Conservation (phyloP, 352 stramenopile species). For the Phytophthora cajani region DNA sequence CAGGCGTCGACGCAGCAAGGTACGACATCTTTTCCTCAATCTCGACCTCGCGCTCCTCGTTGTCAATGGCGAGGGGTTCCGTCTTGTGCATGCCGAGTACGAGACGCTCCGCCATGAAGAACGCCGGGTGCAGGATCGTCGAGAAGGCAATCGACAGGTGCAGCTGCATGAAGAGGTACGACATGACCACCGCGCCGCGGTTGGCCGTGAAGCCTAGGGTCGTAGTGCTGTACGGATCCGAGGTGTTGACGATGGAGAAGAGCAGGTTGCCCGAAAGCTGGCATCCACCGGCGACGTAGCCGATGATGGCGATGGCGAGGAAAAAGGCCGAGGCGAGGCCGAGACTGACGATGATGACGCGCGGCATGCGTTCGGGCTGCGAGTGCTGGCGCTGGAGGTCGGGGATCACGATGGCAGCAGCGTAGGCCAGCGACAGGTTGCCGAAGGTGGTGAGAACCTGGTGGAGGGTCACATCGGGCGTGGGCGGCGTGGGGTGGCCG, state of each 20-base stretch:
- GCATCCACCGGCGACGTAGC: conserved; percentile 46
- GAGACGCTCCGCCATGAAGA: conserved; percentile 51
- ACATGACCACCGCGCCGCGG: conserved; percentile 45
- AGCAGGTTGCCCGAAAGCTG: conserved; percentile 63
- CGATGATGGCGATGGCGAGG: conserved; percentile 40
- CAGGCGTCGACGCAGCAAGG: conserved; percentile 14
- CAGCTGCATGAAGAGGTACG: conserved; percentile 59
- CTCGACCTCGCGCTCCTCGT: conserved; percentile 21
- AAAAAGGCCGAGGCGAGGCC: conserved; percentile 51
- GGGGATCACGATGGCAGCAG: conserved; percentile 51
- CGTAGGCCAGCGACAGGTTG: conserved; percentile 59
- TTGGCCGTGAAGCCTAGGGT: conserved; percentile 47
- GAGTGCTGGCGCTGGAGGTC: conserved; percentile 52
- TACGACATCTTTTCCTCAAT: conserved; percentile 36
- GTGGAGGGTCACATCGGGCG: conserved; percentile 46
- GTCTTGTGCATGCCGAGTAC: conserved; percentile 53
- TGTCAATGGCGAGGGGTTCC: conserved; percentile 11
- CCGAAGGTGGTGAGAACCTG: conserved; percentile 54
- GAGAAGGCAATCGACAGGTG: conserved; percentile 62
- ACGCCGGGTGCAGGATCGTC: conserved; percentile 53
- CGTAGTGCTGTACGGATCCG: conserved; percentile 20
- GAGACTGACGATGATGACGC: conserved; percentile 52
- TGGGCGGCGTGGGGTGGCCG: conserved; percentile 38
- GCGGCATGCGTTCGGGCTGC: conserved; percentile 53
- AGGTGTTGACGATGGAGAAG: conserved; percentile 49